Evolutionary conservation across 345 rosid genomes (phyloP).

Genomic region (Brassica incana): DNA sequence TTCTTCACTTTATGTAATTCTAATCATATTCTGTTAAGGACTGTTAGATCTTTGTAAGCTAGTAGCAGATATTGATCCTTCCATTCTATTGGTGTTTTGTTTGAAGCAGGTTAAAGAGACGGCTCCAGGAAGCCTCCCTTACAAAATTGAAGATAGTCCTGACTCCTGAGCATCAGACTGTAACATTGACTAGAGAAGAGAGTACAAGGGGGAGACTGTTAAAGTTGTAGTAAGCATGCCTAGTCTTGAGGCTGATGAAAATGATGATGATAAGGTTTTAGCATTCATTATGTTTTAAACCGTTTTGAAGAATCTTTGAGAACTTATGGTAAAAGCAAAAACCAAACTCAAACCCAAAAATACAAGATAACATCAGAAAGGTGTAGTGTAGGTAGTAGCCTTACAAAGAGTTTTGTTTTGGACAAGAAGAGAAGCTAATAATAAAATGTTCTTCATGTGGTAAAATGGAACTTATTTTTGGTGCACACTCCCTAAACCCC

Average conservation of each 20-base stretch:
- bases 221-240: slow-evolving; percentile 79
- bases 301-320: slow-evolving; percentile 1
- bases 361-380: not conserved
- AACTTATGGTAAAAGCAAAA: not conserved
- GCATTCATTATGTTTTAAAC: not conserved
- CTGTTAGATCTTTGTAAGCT: not conserved
- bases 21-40: not conserved
- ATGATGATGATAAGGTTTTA: slow-evolving; percentile 10
- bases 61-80: not conserved
- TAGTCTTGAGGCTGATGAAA: slow-evolving; percentile 46
- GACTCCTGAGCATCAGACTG: slow-evolving; percentile 53
- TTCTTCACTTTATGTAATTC: not conserved
- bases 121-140: slow-evolving; percentile 62
- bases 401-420: slow-evolving; percentile 20
- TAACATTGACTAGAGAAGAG: slow-evolving; percentile 53
- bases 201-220: slow-evolving; percentile 61
- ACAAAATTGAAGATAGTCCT: slow-evolving; percentile 58
- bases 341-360: not conserved
- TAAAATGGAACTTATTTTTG: slow-evolving; percentile 31
- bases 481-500: slow-evolving; percentile 32
- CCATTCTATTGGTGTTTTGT: slow-evolving; percentile 10
- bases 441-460: slow-evolving; percentile 22
- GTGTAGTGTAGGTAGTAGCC: slow-evolving; percentile 20
- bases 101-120: slow-evolving; percentile 50
- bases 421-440: slow-evolving; percentile 26